Base-by-base conservation (phyloP, 768 basidiomycete genomes). In the Hygrocybe punicea region DNA sequence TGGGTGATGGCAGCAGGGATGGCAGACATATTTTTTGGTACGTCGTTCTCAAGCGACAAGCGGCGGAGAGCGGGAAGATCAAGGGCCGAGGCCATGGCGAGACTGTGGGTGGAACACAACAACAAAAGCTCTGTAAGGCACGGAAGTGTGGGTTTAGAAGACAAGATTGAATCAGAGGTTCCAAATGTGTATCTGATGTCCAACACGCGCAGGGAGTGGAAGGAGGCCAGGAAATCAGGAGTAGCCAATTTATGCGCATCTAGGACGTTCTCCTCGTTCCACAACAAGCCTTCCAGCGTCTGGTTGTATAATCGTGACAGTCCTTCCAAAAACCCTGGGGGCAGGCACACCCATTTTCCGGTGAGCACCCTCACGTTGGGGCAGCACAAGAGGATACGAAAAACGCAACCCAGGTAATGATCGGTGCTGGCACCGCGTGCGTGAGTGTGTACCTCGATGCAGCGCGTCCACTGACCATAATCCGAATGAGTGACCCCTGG, bases 361-460 rank as follows among this genome's bases (percentile, higher is more conserved):
- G 72, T 78, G 55, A 83, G 68, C 40, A 73, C 73, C 40, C 72
- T 75, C 29, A 81, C 63, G 47, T 78, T 76, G 33, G 78, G 77
- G 61, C 79, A 82, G 21, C 65, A 67, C 34, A 71, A 76, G 54
- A 81, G 67, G 56, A 80, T 78, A 56, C 69, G 68, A 67, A 77
- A 81, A 37, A 81, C 40, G 5, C 66, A 72, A 50, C 75, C 69
- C 47, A 81, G 70, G 62, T 73, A 82, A 3, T 60, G 65, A 14
- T 76, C 60, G 40, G 70, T 64, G 14, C 67, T 67, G 46, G 72
- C 63, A 24, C 77, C 74, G 36, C 80, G 76, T 16, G 75, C 71
- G 63, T 77, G 76, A 6, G 78, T 79, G 62, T 72, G 74, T 2
- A 83, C 65, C 57, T 81, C 80, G 37, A 83, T 69, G 58, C 80